These are phyloP conservation scores for Cladophialophora exuberans DNA, from an alignment of 2,329 filamentous ascomycete genomes.

Conservation along the genomic window DNA sequence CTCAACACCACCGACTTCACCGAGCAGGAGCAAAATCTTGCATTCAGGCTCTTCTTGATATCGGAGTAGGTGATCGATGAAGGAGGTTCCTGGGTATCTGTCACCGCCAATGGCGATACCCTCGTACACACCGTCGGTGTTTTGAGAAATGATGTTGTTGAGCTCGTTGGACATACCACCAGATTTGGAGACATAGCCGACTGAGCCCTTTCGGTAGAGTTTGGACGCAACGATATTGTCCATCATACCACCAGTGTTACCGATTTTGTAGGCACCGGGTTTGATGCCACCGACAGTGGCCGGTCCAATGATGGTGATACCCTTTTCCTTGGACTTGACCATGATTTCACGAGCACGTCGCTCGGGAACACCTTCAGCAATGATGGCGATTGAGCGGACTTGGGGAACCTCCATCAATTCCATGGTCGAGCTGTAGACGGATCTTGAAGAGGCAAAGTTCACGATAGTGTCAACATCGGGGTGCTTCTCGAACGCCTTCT, in stretches of 20 bases:
- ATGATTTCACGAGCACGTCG: conserved; percentile 97
- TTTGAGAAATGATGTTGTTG: conserved; percentile 98
- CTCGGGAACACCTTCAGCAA: conserved; percentile 98
- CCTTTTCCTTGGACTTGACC: conserved; percentile 96
- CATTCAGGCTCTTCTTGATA: conserved; percentile 96
- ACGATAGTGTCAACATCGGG: conserved; percentile 95
- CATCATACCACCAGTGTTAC: conserved; percentile 99
- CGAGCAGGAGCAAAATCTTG: conserved; percentile 94
- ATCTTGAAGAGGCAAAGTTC: conserved; percentile 99
- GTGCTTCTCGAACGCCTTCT: conserved; percentile 95
- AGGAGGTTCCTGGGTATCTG: conserved; percentile 96
- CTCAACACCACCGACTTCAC: conserved; percentile 98
- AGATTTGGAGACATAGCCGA: conserved; percentile 99
- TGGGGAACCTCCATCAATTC: conserved; percentile 97
- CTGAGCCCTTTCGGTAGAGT: conserved; percentile 98
- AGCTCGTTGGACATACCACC: conserved; percentile 99
- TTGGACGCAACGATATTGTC: conserved; percentile 99
- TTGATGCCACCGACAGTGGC: conserved; percentile 99
- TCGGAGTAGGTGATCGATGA: conserved; percentile 96
- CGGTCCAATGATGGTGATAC: conserved; percentile 97
- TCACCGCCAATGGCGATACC: conserved; percentile 99
- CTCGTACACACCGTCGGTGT: conserved; percentile 97
- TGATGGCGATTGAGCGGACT: conserved; percentile 98
- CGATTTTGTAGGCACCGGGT: conserved; percentile 99
- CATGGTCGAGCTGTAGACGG: conserved; percentile 98